phyloP scores from a whole-genome alignment of 768 basidiomycete genomes.

The Russula foetens region DNA sequence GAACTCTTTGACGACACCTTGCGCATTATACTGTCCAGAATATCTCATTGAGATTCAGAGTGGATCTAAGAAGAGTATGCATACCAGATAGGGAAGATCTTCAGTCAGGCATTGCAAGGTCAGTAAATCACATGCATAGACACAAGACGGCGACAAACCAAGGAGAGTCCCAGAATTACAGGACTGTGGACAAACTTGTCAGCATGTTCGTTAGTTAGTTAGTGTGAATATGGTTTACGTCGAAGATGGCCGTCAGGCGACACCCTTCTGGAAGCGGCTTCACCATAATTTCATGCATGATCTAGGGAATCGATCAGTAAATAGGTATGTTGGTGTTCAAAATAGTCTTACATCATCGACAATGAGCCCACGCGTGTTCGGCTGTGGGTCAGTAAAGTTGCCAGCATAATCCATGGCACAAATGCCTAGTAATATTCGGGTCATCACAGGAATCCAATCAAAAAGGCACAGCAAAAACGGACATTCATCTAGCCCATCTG shows the following conservation, averaged over 20 bases:
- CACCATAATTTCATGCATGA: neutral
- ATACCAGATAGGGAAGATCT: constrained; percentile 3
- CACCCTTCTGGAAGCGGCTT: neutral
- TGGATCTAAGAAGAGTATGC: neutral
- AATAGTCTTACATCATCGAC: neutral
- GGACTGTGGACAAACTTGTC: neutral
- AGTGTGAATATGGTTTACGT: neutral
- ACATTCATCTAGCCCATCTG: neutral
- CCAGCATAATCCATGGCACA: neutral
- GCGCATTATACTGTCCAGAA: neutral
- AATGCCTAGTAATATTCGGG: neutral
- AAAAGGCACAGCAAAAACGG: neutral
- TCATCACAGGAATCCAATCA: neutral
- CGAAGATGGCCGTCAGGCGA: constrained; percentile 4
- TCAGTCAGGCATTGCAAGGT: neutral
- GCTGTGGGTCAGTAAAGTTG: too few relatives aligned
- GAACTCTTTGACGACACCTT: neutral
- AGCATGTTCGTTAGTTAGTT: neutral
- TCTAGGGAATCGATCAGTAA: neutral
- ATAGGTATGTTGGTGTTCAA: too few relatives aligned
- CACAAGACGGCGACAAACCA: neutral
- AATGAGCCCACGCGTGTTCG: neutral
- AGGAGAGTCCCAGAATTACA: constrained; percentile 1
- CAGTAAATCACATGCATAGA: neutral
- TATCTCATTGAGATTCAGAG: neutral